Evolutionary conservation across 768 basidiomycete species (phyloP).

Genomic region (Leucosporidium scottii): DNA sequence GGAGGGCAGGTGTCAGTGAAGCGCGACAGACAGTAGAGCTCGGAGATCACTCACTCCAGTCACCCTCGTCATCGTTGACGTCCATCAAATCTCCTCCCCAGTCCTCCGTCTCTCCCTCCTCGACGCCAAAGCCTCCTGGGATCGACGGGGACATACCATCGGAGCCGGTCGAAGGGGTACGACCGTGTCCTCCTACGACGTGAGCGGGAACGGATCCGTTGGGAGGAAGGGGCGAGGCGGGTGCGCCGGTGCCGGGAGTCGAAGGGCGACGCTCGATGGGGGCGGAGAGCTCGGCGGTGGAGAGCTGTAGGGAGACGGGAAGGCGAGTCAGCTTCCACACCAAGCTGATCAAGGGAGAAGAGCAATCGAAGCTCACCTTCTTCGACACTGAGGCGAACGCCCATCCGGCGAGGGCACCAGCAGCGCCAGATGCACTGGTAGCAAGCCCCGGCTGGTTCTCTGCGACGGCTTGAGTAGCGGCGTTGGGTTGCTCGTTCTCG

Average conservation of each 20-base stretch:
- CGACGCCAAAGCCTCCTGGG: conserved; percentile 43
- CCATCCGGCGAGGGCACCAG: conserved; percentile 88
- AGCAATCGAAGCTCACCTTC: conserved; percentile 50
- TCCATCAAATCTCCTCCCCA: conserved; percentile 85
- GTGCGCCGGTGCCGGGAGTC: conserved; percentile 19
- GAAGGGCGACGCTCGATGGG: conserved; percentile 33
- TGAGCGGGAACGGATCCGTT: conserved; percentile 43
- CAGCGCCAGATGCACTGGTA: conserved; percentile 82
- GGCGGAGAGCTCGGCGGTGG: conserved; percentile 62
- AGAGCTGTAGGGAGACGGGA: conserved; percentile 49
- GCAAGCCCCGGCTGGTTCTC: conserved; percentile 51
- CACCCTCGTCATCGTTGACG: conserved; percentile 82
- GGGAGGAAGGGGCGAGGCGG: conserved; percentile 36
- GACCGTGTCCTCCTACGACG: conserved; percentile 39
- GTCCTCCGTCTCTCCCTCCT: conserved; percentile 44
- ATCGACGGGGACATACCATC: conserved; percentile 12
- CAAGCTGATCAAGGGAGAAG: not conserved
- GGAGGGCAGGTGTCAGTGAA: not conserved
- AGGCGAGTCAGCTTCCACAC: not conserved
- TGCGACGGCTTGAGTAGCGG: conserved; percentile 27
- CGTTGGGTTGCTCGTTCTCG: conserved; percentile 37
- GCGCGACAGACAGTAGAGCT: not conserved
- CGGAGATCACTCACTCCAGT: conserved; percentile 67
- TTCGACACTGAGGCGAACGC: conserved; percentile 83
- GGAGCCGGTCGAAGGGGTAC: conserved; percentile 48